A percentile compares a stretch with the other conserved stretches of the same genome.
phyloP scores from a whole-genome alignment of 2,329 filamentous ascomycete genomes.

The Allantophomopsis lycopodina region DNA sequence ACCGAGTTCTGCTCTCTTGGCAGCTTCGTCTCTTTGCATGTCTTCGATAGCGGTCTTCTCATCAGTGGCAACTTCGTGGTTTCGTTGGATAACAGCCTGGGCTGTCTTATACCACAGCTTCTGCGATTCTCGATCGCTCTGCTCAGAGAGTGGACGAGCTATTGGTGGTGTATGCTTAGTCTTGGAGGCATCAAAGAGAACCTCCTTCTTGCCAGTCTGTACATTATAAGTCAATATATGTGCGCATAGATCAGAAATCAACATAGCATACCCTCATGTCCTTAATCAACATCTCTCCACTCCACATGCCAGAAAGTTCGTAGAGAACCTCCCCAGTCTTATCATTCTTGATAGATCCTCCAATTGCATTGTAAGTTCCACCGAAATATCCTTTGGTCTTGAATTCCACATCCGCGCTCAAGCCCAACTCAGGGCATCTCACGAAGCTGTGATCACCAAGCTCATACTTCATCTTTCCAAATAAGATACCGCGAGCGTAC shows the following conservation, averaged over 20 bases:
- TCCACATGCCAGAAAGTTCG: constrained; percentile 88
- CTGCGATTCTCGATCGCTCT: constrained; percentile 83
- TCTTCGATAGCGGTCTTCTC: constrained; percentile 97
- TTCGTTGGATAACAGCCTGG: constrained; percentile 66
- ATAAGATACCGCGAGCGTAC: constrained; percentile 93
- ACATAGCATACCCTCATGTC: constrained; percentile 49
- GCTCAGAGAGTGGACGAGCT: constrained; percentile 68
- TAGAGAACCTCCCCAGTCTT: constrained; percentile 77
- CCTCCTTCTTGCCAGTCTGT: constrained; percentile 76
- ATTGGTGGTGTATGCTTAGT: constrained; percentile 64
- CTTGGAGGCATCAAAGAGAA: constrained; percentile 76
- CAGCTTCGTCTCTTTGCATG: constrained; percentile 77
- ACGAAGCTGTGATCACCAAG: constrained; percentile 93
- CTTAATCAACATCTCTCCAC: constrained; percentile 87
- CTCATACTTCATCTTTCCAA: constrained; percentile 99
- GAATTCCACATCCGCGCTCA: constrained; percentile 89
- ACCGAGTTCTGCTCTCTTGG: constrained; percentile 61
- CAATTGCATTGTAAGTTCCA: constrained; percentile 92
- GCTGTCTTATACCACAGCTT: constrained; percentile 73
- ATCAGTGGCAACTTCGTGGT: constrained; percentile 81
- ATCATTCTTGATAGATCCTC: constrained; percentile 79
- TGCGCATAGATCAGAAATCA: background rate
- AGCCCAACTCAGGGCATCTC: constrained; percentile 73
- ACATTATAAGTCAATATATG: constrained; percentile 3
- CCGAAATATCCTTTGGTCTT: constrained; percentile 97